These are phyloP conservation scores for Heritiera fomes DNA, from an alignment of 345 rosid genomes.

Conservation along the genomic window DNA sequence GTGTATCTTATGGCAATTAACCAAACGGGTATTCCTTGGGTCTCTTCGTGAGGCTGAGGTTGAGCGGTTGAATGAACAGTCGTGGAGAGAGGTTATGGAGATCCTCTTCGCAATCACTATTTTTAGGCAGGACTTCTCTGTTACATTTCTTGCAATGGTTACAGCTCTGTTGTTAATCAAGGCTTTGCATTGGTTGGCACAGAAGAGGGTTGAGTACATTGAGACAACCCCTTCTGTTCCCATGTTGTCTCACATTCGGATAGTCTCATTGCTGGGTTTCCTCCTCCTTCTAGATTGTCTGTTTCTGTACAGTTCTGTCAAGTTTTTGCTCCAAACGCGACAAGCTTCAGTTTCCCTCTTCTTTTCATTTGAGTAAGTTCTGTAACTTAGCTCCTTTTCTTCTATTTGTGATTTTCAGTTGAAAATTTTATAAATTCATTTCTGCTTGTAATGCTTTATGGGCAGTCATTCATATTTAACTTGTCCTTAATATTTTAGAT, in stretches of 20 bases:
- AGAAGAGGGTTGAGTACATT: slow-evolving; percentile 91
- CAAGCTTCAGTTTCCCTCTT: slow-evolving; percentile 89
- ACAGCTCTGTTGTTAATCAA: slow-evolving; percentile 74
- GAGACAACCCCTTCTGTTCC: slow-evolving; percentile 93
- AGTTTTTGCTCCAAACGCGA: slow-evolving; percentile 56
- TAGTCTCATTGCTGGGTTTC: slow-evolving; percentile 78
- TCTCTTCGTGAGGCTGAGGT: slow-evolving; percentile 94
- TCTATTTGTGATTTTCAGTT: background rate
- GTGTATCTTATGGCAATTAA: slow-evolving; percentile 78
- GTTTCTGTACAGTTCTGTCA: slow-evolving; percentile 61
- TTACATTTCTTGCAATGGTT: slow-evolving; percentile 79
- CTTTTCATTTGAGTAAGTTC: slow-evolving; percentile 92
- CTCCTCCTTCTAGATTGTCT: slow-evolving; percentile 67
- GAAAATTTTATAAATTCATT: background rate
- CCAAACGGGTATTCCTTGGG: slow-evolving; percentile 76
- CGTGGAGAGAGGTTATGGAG: slow-evolving; percentile 95
- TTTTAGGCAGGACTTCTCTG: slow-evolving; percentile 88
- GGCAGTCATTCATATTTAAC: slow-evolving; percentile 1
- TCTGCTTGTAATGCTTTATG: slow-evolving; percentile 1
- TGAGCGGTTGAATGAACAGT: slow-evolving; percentile 90
- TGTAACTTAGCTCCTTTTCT: background rate
- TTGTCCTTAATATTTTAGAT: background rate
- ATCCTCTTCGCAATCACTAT: slow-evolving; percentile 92
- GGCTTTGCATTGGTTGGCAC: slow-evolving; percentile 92
- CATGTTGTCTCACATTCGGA: slow-evolving; percentile 61